A percentile compares a stretch with the other conserved stretches of the same genome.
These are phyloP conservation scores for Chaetoceros tenuissimus DNA, from an alignment of 108 stramenopile genomes.

Conservation along the genomic window DNA sequence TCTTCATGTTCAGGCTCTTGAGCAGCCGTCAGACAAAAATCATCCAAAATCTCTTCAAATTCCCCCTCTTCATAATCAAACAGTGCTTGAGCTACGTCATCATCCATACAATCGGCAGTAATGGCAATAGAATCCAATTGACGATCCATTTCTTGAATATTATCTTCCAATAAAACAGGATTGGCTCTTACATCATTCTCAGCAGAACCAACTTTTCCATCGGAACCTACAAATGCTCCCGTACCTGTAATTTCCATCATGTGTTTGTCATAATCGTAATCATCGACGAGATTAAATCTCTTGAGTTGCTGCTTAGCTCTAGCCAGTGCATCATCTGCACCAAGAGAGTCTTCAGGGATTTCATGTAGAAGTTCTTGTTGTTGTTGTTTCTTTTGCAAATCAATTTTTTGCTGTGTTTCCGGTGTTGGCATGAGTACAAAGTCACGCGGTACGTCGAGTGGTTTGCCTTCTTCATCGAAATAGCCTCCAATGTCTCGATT, in stretches of 20 bases:
- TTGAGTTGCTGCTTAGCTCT: conserved; percentile 5
- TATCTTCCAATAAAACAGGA: conserved; percentile 38
- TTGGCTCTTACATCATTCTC: conserved; percentile 36
- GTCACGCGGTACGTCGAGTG: conserved; percentile 20
- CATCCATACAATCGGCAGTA: conserved; percentile 89
- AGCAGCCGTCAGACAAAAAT: conserved; percentile 88
- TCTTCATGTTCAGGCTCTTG: conserved; percentile 38
- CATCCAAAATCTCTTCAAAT: conserved; percentile 90
- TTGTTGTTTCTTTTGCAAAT: conserved; percentile 3
- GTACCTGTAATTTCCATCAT: conserved; percentile 73
- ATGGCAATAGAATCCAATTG: conserved; percentile 80
- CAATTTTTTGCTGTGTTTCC: conserved; percentile 29
- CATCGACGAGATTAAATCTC: conserved; percentile 46
- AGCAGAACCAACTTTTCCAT: conserved; percentile 4
- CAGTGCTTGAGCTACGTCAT: conserved; percentile 83
- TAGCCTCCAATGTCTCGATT: conserved; percentile 79
- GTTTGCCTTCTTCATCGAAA: conserved; percentile 19
- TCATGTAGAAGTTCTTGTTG: conserved; percentile 3
- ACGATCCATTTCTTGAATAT: conserved; percentile 61
- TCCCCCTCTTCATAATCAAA: conserved; percentile 73
- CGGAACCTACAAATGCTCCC: conserved; percentile 19
- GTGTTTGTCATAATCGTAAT: conserved; percentile 84
- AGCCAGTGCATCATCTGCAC: conserved; percentile 17
- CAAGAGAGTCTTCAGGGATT: conserved; percentile 22
- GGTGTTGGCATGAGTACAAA: conserved; percentile 61